Base-by-base conservation (phyloP, 768 basidiomycete species). In the Fibroporia radiculosa region DNA sequence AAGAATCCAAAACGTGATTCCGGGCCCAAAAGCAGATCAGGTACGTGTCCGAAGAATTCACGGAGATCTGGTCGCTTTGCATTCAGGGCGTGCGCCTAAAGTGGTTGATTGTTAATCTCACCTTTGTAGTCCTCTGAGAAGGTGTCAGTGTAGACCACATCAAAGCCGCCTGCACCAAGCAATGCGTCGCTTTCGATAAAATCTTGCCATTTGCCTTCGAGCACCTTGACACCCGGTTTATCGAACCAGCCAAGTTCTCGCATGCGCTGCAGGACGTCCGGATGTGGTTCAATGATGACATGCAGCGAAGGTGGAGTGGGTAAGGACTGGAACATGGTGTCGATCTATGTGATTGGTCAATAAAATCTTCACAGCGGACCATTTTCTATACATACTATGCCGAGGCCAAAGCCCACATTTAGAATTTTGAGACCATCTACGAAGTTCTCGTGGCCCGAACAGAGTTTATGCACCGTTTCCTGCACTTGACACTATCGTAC, bases 121-220 rank as follows among this genome's bases (percentile, higher is more conserved):
- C 80, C 80, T 44, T 69, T 64, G 55, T 93, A 96, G 41, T 83
- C 75, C 58, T 93, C 96, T 5, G 89, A 84, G 64, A 96, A 96
- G 1, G 92, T 92, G 62, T 96, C 95, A 5, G 85, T 90, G 61
- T 95, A 99, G 28, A 98, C 62, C 12, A 83, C 73, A 57, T 96
- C 93, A 56, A 93, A 98, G 0, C 82, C 87, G 19, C 82, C 80
- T n/a, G 75, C 63, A 23, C 52, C 68, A 18, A 76, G 64, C n/a
- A 90, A 68, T 24, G 75, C 70, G 12, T 78, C 72, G 33, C 62
- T 68, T 26, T 76, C 74, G 34, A 92, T 63, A 44, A 78, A 84
- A 51, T 95, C 89, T 67, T 97, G 93, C 96, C 96, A 99, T 62
- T 84, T 85, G 1, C 92, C 92, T 62, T 90, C 84, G 13, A 93